Evolutionary conservation across 2,329 filamentous ascomycete genomes (phyloP).

Genomic region (Pyricularia sp.): DNA sequence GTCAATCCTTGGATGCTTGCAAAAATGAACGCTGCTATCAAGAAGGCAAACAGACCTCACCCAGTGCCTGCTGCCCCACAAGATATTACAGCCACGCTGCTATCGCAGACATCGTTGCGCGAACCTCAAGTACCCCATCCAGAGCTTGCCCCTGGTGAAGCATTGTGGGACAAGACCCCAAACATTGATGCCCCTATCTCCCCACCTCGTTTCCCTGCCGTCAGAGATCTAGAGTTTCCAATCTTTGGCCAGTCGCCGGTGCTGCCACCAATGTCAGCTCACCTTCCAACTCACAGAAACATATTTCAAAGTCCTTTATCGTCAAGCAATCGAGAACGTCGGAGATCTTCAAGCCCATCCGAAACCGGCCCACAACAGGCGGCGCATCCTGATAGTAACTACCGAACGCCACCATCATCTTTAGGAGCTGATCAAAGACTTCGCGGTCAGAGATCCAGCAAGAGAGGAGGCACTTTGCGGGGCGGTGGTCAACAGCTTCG

Average conservation of each 20-base stretch:
- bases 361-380: background rate
- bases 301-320: background rate
- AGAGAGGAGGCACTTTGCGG: background rate
- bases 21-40: slow-evolving; percentile 1
- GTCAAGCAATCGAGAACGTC: background rate
- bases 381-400: background rate
- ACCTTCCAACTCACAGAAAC: background rate
- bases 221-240: background rate
- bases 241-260: background rate
- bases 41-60: background rate
- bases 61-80: background rate
- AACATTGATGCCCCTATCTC: background rate
- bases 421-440: background rate
- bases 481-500: background rate
- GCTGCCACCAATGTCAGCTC: too few species aligned
- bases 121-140: background rate
- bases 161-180: background rate
- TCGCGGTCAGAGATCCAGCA: background rate
- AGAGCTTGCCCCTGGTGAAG: too few species aligned
- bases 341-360: background rate
- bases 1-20: slow-evolving; percentile 6
- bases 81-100: background rate
- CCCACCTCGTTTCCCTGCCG: background rate
- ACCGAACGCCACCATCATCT: background rate
- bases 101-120: background rate